phyloP scores from a whole-genome alignment of 176 grass and related monocot species.

The barley (Hordeum vulgare) region MorexV3_pseudomolecules_assembly NC_058523.1:296611467-296611966 shows the following conservation, averaged over 20 bases:
- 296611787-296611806: no score
- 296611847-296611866: slow-evolving; percentile 90
- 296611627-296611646: no score
- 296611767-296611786: background rate
- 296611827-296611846: slow-evolving; percentile 18
- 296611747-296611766: slow-evolving; percentile 1
- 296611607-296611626: no score
- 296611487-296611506: no score
- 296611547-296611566: background rate
- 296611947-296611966: slow-evolving; percentile 3
- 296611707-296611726: background rate
- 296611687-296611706: slow-evolving; percentile 27
- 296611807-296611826: slow-evolving; percentile 17
- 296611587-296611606: background rate
- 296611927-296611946: slow-evolving; percentile 2
- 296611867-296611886: slow-evolving; percentile 83
- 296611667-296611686: slow-evolving; percentile 94
- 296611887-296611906: slow-evolving; percentile 89
- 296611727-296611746: background rate
- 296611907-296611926: slow-evolving; percentile 71
- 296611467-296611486: no score
- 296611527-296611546: background rate
- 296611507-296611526: background rate
- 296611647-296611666: no score
- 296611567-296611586: background rate